phyloP scores from a whole-genome alignment of 2,329 filamentous ascomycete genomes.

The Colletotrichum phormii region DNA sequence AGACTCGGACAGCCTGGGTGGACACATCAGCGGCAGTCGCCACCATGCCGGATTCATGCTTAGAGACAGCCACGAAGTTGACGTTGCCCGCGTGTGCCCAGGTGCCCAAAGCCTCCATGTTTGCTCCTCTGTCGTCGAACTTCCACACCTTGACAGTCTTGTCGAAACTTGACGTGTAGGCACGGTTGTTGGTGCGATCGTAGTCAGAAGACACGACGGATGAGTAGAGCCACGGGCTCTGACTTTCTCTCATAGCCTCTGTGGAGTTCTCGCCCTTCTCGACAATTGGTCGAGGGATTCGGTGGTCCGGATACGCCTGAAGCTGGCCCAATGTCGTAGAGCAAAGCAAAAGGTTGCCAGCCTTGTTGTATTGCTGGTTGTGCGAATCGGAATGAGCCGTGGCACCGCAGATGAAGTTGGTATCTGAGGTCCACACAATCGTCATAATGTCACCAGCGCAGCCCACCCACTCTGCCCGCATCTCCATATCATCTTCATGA shows the following conservation, averaged over 20 bases:
- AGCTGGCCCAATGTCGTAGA: constrained; percentile 58
- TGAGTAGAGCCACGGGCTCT: constrained; percentile 73
- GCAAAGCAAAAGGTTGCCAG: constrained; percentile 70
- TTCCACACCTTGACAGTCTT: constrained; percentile 71
- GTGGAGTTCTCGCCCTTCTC: constrained; percentile 66
- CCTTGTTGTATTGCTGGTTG: constrained; percentile 75
- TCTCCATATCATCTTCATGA: constrained; percentile 63
- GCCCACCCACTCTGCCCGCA: constrained; percentile 67
- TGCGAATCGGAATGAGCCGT: constrained; percentile 71
- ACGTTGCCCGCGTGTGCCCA: constrained; percentile 70
- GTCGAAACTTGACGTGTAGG: constrained; percentile 73
- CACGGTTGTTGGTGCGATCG: constrained; percentile 55
- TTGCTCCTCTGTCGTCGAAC: constrained; percentile 48
- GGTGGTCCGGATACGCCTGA: constrained; percentile 66
- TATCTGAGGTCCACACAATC: constrained; percentile 66
- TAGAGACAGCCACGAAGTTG: constrained; percentile 71
- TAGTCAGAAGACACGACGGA: constrained; percentile 73
- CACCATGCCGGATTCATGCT: constrained; percentile 59
- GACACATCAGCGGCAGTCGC: constrained; percentile 70
- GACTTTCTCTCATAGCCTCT: constrained; percentile 66
- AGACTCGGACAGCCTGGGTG: constrained; percentile 67
- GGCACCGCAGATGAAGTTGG: constrained; percentile 70
- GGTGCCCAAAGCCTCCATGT: constrained; percentile 59
- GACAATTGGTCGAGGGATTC: constrained; percentile 65
- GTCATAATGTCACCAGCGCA: constrained; percentile 72